A percentile compares a stretch with the other conserved stretches of the same genome.
Conservation (phyloP, 345 rosid species). For the Gossypioides kirkii region DNA sequence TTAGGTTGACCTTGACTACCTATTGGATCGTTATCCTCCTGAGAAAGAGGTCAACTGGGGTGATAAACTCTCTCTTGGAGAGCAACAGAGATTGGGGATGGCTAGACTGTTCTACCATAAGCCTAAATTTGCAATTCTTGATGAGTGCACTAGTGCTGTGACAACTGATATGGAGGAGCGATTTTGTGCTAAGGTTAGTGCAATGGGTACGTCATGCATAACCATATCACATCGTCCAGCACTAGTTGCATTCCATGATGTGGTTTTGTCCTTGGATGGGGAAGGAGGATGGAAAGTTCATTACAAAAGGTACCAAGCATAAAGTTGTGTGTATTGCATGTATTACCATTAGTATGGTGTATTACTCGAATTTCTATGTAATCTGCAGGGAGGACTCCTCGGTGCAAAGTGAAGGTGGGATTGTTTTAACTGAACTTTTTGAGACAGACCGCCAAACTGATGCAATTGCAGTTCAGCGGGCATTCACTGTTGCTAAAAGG, state of each 20-base stretch:
- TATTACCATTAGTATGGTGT: conserved; percentile 3
- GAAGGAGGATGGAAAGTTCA: conserved; percentile 95
- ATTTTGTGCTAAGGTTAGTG: conserved; percentile 91
- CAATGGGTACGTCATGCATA: conserved; percentile 99
- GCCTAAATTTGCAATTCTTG: conserved; percentile 99
- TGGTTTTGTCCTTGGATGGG: conserved; percentile 90
- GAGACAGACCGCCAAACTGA: conserved; percentile 74
- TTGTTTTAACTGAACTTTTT: conserved; percentile 32
- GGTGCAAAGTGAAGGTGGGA: conserved; percentile 39
- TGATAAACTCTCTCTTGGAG: conserved; percentile 96
- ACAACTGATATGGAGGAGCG: conserved; percentile 99
- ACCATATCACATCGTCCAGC: conserved; percentile 99
- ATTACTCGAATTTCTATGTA: conserved; percentile 19
- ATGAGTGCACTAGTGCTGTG: conserved; percentile 99
- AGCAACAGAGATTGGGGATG: conserved; percentile 99
- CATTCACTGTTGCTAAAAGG: conserved; percentile 67
- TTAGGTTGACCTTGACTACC: conserved; percentile 94
- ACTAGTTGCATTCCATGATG: conserved; percentile 90
- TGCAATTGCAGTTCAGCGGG: conserved; percentile 85
- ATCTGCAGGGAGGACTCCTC: conserved; percentile 61
- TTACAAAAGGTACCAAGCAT: conserved; percentile 59
- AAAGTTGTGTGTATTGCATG: background rate
- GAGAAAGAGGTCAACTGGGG: conserved; percentile 96
- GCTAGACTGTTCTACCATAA: conserved; percentile 92
- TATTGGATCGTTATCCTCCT: conserved; percentile 85